Conservation (phyloP, 768 basidiomycete species). For the Suillus variegatus region DNA sequence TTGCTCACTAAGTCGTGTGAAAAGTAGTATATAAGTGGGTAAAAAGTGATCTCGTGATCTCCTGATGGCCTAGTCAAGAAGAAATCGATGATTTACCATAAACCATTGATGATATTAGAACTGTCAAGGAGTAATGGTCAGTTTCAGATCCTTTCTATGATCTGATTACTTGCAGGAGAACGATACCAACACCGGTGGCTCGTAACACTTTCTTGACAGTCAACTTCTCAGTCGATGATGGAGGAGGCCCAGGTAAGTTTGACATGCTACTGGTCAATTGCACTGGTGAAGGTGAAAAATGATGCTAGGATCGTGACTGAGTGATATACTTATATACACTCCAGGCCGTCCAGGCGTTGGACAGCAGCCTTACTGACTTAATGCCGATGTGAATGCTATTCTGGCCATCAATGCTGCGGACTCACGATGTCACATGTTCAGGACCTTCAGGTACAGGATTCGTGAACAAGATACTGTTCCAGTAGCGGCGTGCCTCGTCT, state of each 20-base stretch:
- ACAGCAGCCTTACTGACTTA: not conserved
- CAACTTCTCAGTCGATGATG: not conserved
- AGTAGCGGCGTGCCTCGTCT: not conserved
- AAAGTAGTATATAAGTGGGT: too few relatives aligned
- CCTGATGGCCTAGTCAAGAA: not conserved
- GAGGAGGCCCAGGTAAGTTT: too few relatives aligned
- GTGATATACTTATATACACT: not conserved
- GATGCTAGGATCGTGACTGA: not conserved
- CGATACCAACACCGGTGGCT: not conserved
- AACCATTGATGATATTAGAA: not conserved
- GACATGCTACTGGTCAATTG: not conserved
- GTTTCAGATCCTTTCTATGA: not conserved
- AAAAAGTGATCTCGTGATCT: too few relatives aligned
- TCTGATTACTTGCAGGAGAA: not conserved
- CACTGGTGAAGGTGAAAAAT: not conserved
- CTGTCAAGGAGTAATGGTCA: not conserved
- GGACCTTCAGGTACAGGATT: not conserved
- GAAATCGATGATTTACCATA: not conserved
- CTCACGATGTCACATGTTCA: not conserved
- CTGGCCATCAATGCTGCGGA: not conserved
- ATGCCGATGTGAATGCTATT: not conserved
- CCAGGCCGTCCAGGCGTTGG: not conserved
- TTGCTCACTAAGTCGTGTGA: too few relatives aligned
- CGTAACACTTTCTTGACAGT: not conserved
- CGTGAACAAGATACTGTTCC: too few relatives aligned